Evolutionary conservation across 129 eudicot genomes (phyloP).

Genomic region (Flaveria brownii): DNA sequence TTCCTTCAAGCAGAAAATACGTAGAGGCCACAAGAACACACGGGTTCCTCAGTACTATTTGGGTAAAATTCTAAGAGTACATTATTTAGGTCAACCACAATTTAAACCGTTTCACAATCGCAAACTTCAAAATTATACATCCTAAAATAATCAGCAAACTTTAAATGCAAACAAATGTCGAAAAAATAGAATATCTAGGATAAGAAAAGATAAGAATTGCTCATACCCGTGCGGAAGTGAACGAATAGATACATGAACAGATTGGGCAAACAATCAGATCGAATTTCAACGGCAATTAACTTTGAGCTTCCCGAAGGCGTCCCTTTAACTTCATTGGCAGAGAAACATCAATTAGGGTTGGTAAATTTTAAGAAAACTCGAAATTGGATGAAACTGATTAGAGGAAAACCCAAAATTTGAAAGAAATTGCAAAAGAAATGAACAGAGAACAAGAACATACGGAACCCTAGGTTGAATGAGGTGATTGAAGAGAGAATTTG

Average conservation of each 20-base stretch:
- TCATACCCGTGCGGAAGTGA: slow-evolving; percentile 17
- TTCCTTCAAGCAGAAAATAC: no score
- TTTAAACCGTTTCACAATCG: no score
- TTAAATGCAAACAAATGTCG: neutral
- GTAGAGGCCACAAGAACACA: no score
- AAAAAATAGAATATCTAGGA: neutral
- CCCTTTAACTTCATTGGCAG: neutral
- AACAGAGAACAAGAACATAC: neutral
- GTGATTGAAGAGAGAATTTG: slow-evolving; percentile 25
- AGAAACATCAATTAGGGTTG: neutral
- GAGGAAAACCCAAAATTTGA: neutral
- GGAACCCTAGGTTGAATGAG: slow-evolving; percentile 9
- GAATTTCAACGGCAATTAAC: neutral
- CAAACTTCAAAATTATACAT: neutral
- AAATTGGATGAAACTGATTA: neutral
- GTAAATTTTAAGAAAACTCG: slow-evolving; percentile 3
- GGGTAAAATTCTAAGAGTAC: no score
- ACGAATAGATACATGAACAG: slow-evolving; percentile 14
- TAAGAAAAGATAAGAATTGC: neutral
- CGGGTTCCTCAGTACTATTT: no score
- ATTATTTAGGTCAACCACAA: no score
- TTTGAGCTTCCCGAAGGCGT: slow-evolving; percentile 1
- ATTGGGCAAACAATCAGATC: slow-evolving; percentile 1
- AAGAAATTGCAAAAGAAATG: neutral
- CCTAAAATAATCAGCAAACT: no score